Conservation (phyloP, 192 early-diverging fungal species). For the Endogone sp. region DNA sequence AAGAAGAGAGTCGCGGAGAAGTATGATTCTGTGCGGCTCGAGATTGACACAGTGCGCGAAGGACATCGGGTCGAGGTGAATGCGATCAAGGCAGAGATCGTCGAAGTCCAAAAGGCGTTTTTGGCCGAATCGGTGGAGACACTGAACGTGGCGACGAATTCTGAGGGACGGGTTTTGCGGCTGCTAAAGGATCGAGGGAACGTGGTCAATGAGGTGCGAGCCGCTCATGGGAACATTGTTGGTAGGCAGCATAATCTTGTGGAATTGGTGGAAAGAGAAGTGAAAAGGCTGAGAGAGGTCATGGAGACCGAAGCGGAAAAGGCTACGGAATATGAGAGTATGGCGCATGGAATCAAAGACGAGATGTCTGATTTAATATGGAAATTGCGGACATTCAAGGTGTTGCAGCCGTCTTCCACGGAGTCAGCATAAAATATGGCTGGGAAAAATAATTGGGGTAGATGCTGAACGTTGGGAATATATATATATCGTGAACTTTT, state of each 20-base stretch:
- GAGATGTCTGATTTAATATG: background rate
- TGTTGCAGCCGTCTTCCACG: background rate
- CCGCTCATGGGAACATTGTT: background rate
- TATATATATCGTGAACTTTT: too few species aligned
- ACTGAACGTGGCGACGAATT: background rate
- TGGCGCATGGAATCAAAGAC: background rate
- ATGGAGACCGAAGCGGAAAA: background rate
- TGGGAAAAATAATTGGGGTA: too few species aligned
- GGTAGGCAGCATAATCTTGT: background rate
- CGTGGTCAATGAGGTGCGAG: background rate
- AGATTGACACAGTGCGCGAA: slow-evolving; percentile 17
- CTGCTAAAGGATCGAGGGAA: background rate
- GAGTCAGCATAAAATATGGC: too few species aligned
- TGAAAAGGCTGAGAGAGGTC: background rate
- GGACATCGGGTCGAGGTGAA: slow-evolving; percentile 19
- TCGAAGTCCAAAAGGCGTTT: background rate
- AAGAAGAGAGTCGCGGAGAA: slow-evolving; percentile 21
- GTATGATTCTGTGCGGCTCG: slow-evolving; percentile 16
- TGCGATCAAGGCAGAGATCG: background rate
- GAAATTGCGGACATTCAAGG: background rate
- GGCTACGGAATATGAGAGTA: background rate
- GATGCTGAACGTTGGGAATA: too few species aligned
- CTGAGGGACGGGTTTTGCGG: background rate
- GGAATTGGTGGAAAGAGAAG: background rate
- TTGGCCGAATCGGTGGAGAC: background rate